Conservation (phyloP, 1,284 basidiomycete genomes). For the Boletus sp. region DNA sequence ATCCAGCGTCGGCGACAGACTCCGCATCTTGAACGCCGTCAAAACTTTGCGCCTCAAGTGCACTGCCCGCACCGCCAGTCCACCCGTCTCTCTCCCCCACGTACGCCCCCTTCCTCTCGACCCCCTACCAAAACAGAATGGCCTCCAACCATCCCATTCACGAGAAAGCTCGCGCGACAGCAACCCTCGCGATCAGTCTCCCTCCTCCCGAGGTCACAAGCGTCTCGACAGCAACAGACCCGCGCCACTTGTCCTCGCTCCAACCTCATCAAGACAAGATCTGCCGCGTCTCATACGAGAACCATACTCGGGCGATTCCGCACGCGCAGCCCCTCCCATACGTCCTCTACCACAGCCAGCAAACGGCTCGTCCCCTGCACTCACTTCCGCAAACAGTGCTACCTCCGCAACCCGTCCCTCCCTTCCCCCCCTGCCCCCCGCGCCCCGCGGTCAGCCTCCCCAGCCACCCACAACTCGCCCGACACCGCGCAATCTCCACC, state of each 20-base stretch:
- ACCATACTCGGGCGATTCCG: constrained; percentile 50
- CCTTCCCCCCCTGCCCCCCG: constrained; percentile 64
- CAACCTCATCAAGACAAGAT: constrained; percentile 46
- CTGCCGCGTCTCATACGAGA: constrained; percentile 67
- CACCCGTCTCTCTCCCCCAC: constrained; percentile 1
- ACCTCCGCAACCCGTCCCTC: constrained; percentile 41
- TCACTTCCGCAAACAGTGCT: constrained; percentile 29
- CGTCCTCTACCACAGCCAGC: constrained; percentile 45
- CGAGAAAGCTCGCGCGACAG: constrained; percentile 19
- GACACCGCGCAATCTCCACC: constrained; percentile 22
- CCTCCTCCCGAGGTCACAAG: constrained; percentile 34
- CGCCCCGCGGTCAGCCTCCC: constrained; percentile 60
- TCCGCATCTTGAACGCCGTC: constrained; percentile 81
- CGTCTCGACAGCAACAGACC: constrained; percentile 55
- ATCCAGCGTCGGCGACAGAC: constrained; percentile 81
- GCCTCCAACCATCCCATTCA: constrained; percentile 13
- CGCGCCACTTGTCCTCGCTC: constrained; percentile 60
- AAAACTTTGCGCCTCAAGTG: constrained; percentile 68
- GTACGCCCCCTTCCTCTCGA: constrained; percentile 5
- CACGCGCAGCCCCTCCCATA: constrained; percentile 34
- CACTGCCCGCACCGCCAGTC: constrained; percentile 31
- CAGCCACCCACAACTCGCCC: constrained; percentile 43
- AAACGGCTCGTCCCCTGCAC: constrained; percentile 28
- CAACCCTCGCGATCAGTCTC: constrained; percentile 23
- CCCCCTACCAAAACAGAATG: constrained; percentile 8